Conservation (phyloP, 164 flowering plant genomes). For the Echeveria elegans region DNA sequence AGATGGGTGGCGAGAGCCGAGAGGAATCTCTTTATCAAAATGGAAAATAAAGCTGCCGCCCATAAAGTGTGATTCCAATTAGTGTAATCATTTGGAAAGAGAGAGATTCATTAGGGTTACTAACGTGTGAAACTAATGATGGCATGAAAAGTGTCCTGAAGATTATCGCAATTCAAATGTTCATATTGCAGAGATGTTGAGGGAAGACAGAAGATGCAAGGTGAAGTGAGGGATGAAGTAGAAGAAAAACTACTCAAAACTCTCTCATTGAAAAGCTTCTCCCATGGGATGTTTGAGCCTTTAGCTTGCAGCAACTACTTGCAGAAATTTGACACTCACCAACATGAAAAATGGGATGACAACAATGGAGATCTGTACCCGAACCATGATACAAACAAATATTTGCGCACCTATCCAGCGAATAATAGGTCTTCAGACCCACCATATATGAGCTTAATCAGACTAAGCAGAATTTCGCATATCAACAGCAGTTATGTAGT, state of each 20-base stretch:
- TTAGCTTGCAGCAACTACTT: slow-evolving; percentile 31
- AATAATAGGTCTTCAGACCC: slow-evolving; percentile 42
- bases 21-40: slow-evolving; percentile 1
- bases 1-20: neutral
- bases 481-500: neutral
- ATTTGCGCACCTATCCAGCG: slow-evolving; percentile 14
- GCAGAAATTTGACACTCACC: slow-evolving; percentile 28
- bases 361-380: neutral
- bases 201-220: slow-evolving; percentile 28
- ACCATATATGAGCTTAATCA: slow-evolving; percentile 16
- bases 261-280: slow-evolving; percentile 30
- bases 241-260: slow-evolving; percentile 30
- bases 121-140: neutral
- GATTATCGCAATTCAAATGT: neutral
- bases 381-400: neutral
- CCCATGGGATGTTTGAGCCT: slow-evolving; percentile 36
- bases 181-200: slow-evolving; percentile 24
- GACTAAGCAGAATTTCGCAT: slow-evolving; percentile 5
- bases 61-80: neutral
- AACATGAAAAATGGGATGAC: neutral
- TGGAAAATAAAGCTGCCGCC: neutral
- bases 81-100: neutral
- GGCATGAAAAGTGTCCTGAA: neutral
- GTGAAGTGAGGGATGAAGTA: slow-evolving; percentile 16
- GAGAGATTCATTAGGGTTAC: neutral